A percentile compares a stretch with the other conserved stretches of the same genome.
Conservation (phyloP, 73 alveolate species). For the Paramecium pentaurelia region DNA sequence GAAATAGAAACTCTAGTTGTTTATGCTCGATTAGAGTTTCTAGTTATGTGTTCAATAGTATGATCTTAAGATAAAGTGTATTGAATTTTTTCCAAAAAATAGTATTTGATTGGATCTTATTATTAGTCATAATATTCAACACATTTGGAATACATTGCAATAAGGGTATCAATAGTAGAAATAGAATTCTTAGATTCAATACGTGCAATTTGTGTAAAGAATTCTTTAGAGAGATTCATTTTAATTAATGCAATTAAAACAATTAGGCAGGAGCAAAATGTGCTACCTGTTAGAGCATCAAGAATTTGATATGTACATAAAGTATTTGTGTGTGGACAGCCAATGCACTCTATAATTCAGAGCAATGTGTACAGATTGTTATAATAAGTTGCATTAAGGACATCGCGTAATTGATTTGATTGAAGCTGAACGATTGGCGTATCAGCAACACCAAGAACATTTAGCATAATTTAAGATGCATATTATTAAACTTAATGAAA, state of each 20-base stretch:
- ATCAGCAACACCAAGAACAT: not conserved
- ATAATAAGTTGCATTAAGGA: not conserved
- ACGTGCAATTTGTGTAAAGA: not conserved
- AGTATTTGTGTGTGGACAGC: not conserved
- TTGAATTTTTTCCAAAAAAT: not conserved
- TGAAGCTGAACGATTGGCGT: not conserved
- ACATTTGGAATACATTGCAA: not conserved
- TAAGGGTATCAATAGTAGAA: not conserved
- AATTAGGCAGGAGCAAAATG: not conserved
- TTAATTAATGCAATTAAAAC: conserved; percentile 1
- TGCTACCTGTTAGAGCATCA: not conserved
- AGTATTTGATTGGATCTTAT: not conserved
- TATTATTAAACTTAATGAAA: not conserved
- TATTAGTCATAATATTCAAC: not conserved
- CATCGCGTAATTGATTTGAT: conserved; percentile 23
- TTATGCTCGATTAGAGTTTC: not conserved
- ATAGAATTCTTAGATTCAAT: not conserved
- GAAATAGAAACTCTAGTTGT: not conserved
- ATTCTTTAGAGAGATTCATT: not conserved
- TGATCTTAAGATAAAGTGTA: not conserved
- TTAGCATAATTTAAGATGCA: not conserved
- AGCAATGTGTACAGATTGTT: not conserved
- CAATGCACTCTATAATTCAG: not conserved
- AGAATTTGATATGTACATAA: not conserved
- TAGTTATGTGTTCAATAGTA: not conserved